Percentiles rank a stretch among this genome's conserved stretches.
These are phyloP conservation scores for Mortierella sp. DNA, from an alignment of 371 early-diverging fungal species.

Conservation along the genomic window DNA sequence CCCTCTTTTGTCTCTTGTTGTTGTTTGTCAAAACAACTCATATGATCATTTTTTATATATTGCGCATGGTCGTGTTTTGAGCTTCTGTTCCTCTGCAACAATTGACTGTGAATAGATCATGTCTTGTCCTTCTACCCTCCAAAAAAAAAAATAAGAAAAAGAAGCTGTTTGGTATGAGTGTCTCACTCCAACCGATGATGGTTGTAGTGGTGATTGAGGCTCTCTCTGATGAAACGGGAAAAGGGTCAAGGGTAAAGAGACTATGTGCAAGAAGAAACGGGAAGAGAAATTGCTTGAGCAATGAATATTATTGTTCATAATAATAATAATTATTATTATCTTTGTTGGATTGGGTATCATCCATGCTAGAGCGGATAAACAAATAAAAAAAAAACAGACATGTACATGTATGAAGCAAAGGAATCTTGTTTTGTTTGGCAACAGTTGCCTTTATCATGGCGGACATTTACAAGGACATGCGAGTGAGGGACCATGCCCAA, in stretches of 20 bases:
- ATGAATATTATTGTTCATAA: neutral
- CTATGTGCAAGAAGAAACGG: neutral
- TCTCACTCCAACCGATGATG: neutral
- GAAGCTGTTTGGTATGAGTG: neutral
- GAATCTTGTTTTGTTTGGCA: too few species aligned
- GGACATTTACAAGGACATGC: too few species aligned
- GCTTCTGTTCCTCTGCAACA: too few species aligned
- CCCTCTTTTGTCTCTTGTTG: neutral
- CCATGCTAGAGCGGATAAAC: too few species aligned
- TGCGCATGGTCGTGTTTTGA: too few species aligned
- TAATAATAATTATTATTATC: neutral
- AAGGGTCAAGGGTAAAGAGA: constrained; percentile 1
- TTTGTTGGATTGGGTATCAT: too few species aligned
- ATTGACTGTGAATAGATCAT: too few species aligned
- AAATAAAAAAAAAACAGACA: too few species aligned
- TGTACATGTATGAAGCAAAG: too few species aligned
- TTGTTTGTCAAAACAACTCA: neutral
- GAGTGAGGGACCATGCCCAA: too few species aligned
- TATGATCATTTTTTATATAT: neutral
- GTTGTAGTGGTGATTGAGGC: constrained; percentile 3
- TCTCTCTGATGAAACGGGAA: constrained; percentile 16
- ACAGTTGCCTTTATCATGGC: too few species aligned
- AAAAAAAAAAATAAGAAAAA: neutral
- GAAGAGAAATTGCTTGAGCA: neutral
- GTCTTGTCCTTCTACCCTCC: too few species aligned